Base-by-base conservation (phyloP, 257 asterid genomes). In the Solanum etuberosum region DNA sequence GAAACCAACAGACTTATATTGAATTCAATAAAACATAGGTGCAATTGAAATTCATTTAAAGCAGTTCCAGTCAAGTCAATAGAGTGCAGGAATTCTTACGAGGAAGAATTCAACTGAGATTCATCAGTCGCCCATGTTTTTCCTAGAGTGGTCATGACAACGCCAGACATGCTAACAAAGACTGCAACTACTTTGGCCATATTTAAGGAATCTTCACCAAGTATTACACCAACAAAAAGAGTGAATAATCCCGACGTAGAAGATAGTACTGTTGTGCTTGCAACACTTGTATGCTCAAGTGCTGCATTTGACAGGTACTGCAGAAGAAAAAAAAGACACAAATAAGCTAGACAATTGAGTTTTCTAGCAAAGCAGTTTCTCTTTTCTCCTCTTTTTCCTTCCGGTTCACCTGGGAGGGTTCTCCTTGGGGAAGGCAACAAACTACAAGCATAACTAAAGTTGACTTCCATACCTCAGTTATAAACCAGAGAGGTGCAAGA, bases 101-200 rank as follows among this genome's bases (percentile, higher is more conserved):
- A 89, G 85, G 99, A 93, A 83, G 92, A 77, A 86, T 89, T 90
- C 51, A 89, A 91, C 83, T 93, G 87, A 5, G 97, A 74, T 72
- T 97, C 99, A 86, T 97, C 99, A 4, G 97, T 88, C 5, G 99
- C 99, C 99, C 99, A 97, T 15, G 99, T 96, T 92, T 96, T 97
- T 61, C 99, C 99, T 4, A 96, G 89, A 84, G 99, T 93, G 78
- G 99, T 95, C 99, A 96, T 96, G 90, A 89, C 94, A 83, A 96
- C 99, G 27, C 99, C 99, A 27, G 98, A 92, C 81, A 97, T 94
- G 94, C 98, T 95, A 85, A 97, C 97, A 86, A 95, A 93, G 48
- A 97, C 99, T 87, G 99, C 99, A 88, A 96, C 89, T 67, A 97
- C 81, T 92, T 94, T 96, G 27, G 98, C 92, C 46, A 93, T 65